These are phyloP conservation scores for Nematodospora anomalae DNA, from an alignment of 1,139 yeast species.

Conservation along the genomic window DNA sequence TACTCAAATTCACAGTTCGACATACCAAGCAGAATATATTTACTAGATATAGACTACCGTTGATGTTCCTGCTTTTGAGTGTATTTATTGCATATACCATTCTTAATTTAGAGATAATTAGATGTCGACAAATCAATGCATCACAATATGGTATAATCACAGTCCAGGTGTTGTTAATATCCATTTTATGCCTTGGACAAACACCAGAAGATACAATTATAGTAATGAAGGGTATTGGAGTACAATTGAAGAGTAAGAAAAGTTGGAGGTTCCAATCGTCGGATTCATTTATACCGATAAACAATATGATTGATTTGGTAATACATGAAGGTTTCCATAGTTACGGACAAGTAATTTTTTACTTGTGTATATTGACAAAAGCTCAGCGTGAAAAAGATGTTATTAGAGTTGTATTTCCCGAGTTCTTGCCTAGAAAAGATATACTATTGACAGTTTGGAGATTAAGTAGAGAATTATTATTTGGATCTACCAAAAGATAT, in stretches of 20 bases:
- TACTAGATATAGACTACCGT: conserved; percentile 1
- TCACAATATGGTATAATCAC: conserved; percentile 3
- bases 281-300: conserved; percentile 50
- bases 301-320: conserved; percentile 55
- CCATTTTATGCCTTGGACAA: conserved; percentile 21
- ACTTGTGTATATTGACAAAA: conserved; percentile 57
- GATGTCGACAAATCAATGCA: conserved; percentile 1
- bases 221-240: conserved; percentile 40
- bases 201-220: conserved; percentile 33
- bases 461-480: conserved; percentile 37
- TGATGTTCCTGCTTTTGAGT: conserved; percentile 5
- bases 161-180: conserved; percentile 5
- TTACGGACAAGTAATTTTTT: conserved; percentile 59
- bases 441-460: conserved; percentile 42
- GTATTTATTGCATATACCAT: conserved; percentile 4
- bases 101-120: conserved; percentile 1
- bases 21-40: conserved; percentile 9
- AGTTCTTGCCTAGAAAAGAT: conserved; percentile 46
- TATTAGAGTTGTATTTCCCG: conserved; percentile 52
- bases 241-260: conserved; percentile 31
- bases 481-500: conserved; percentile 36
- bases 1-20: conserved; percentile 18
- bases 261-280: conserved; percentile 29
- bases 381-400: conserved; percentile 29
- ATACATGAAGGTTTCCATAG: conserved; percentile 70